These are phyloP conservation scores for Blastobotrys attinorum DNA, from an alignment of 805 yeast genomes.

Conservation along the genomic window DNA sequence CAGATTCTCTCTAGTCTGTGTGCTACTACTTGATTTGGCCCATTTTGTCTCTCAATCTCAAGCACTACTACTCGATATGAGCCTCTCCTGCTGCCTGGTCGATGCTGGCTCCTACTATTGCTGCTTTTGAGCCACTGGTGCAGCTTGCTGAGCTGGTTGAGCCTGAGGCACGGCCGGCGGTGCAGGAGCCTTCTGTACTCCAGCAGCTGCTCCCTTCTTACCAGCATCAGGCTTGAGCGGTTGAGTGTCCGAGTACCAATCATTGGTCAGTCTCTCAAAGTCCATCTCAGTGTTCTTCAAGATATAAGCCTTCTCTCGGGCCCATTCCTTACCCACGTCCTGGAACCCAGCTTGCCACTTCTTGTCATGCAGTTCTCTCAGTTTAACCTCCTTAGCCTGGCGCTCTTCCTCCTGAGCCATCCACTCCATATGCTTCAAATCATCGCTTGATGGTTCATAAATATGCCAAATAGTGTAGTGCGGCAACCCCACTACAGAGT, in stretches of 20 bases:
- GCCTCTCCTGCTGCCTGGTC: no score
- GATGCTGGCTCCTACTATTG: no score
- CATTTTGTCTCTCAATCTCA: no score
- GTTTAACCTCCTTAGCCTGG: constrained; percentile 28
- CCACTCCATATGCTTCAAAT: constrained; percentile 59
- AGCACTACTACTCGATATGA: no score
- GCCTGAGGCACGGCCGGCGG: background rate
- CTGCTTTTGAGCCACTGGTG: background rate
- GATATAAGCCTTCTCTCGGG: constrained; percentile 56
- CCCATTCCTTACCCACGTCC: constrained; percentile 69
- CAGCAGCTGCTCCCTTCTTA: background rate
- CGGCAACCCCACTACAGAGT: constrained; percentile 81
- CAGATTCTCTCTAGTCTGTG: no score
- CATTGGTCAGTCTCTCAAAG: constrained; percentile 19
- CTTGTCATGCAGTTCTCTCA: constrained; percentile 29
- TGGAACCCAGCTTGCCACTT: constrained; percentile 71
- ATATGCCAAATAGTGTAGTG: constrained; percentile 97
- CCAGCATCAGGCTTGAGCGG: background rate
- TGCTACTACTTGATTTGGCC: no score
- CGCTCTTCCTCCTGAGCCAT: constrained; percentile 37
- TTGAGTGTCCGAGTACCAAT: constrained; percentile 14
- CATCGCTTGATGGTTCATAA: constrained; percentile 93
- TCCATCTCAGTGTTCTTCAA: constrained; percentile 63
- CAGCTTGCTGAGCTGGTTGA: background rate
- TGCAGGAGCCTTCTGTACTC: background rate